Evolutionary conservation across 768 basidiomycete genomes (phyloP).

Genomic region (Leccinellum rugosiceps): DNA sequence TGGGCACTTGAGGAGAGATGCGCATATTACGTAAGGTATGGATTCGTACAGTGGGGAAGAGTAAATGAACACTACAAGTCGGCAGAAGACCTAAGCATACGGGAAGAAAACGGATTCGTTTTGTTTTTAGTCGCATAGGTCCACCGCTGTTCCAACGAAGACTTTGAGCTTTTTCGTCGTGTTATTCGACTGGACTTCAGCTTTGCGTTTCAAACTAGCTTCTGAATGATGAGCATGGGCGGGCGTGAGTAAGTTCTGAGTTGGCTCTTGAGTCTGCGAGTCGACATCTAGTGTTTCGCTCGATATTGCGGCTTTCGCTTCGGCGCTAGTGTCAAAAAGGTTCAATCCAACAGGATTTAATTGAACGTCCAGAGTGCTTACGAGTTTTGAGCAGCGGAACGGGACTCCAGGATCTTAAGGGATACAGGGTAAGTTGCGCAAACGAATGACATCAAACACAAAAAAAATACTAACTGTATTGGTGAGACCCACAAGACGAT

Average conservation of each 20-base stretch:
- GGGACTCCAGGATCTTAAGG: slow-evolving; percentile 7
- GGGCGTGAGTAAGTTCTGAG: slow-evolving; percentile 26
- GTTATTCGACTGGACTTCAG: slow-evolving; percentile 12
- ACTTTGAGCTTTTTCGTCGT: slow-evolving; percentile 64
- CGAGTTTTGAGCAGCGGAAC: slow-evolving; percentile 12
- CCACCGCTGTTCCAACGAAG: slow-evolving; percentile 64
- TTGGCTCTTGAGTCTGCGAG: slow-evolving; percentile 42
- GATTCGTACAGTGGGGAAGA: neutral
- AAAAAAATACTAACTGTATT: slow-evolving; percentile 45
- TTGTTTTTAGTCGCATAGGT: slow-evolving; percentile 61
- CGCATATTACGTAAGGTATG: neutral
- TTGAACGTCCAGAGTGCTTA: slow-evolving; percentile 1
- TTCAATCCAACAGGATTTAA: neutral
- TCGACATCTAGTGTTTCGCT: slow-evolving; percentile 13
- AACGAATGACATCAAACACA: neutral
- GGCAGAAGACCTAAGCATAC: neutral
- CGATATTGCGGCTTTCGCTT: neutral
- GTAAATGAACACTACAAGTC: neutral
- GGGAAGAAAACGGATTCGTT: neutral
- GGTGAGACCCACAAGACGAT: slow-evolving; percentile 55
- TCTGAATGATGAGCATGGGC: slow-evolving; percentile 16
- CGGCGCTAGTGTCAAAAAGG: neutral
- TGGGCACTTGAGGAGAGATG: slow-evolving; percentile 19
- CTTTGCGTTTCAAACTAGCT: slow-evolving; percentile 35
- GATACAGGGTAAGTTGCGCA: neutral